These are phyloP conservation scores for Paraphaeosphaeria minitans DNA, from an alignment of 2,329 filamentous ascomycete genomes.

Conservation along the genomic window DNA sequence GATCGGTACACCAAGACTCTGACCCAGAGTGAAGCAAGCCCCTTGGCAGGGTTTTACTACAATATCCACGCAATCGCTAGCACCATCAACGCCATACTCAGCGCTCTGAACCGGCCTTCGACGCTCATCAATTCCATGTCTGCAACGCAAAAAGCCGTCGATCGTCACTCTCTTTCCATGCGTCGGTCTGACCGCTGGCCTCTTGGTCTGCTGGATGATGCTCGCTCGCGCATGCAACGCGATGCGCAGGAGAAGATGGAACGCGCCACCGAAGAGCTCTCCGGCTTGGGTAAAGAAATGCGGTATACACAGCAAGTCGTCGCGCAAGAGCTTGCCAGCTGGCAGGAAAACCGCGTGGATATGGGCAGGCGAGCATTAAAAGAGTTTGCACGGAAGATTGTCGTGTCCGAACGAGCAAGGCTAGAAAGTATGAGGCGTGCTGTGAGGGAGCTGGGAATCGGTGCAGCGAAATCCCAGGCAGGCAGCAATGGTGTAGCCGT, in stretches of 20 bases:
- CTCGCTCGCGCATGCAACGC: constrained; percentile 77
- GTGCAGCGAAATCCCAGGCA: not conserved
- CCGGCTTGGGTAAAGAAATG: constrained; percentile 78
- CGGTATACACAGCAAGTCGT: constrained; percentile 93
- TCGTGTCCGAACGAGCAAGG: constrained; percentile 78
- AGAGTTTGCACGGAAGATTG: constrained; percentile 76
- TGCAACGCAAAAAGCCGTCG: constrained; percentile 74
- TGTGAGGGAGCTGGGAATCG: constrained; percentile 60
- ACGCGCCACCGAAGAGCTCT: constrained; percentile 71
- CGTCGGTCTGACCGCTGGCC: constrained; percentile 79
- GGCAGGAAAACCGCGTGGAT: constrained; percentile 86
- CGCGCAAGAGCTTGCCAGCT: constrained; percentile 86
- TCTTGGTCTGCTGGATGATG: constrained; percentile 82
- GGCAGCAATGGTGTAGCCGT: not conserved
- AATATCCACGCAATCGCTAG: constrained; percentile 79
- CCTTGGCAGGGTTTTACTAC: constrained; percentile 74
- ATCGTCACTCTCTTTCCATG: constrained; percentile 77
- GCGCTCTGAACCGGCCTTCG: constrained; percentile 77
- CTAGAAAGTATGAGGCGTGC: constrained; percentile 82
- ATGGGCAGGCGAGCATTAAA: constrained; percentile 75
- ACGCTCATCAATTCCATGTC: constrained; percentile 77
- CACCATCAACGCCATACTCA: constrained; percentile 80
- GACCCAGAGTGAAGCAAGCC: constrained; percentile 71
- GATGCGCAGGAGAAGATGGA: constrained; percentile 83
- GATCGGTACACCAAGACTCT: constrained; percentile 72